Evolutionary conservation across 352 stramenopile species (phyloP), one percentile per base, ranked within the genome.

Genomic region (Phytophthora melonis): DNA sequence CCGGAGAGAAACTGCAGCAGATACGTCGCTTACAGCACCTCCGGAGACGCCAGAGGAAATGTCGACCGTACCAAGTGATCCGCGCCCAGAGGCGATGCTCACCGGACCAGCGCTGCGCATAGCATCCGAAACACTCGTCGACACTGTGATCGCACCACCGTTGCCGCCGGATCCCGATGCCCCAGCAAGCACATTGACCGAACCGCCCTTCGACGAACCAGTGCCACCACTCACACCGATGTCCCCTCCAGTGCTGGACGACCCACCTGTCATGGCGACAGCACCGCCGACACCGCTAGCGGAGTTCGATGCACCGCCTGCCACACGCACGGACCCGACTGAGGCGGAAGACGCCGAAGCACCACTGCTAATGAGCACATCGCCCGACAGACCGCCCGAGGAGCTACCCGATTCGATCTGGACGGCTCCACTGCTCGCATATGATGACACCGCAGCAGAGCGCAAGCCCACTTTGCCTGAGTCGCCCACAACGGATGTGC

Each of bases 141-240:
- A 65, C 58, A 65, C 45, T n/a, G 45, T 57, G 14, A 65, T 27
- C 4, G 58, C 25, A n/a, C 58, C 58, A 18, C 58, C 58, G 32
- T 32, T 55, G 11, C 19, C 54, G 4, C 30, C 55, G 5, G 58
- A 58, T 6, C 36, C 60, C 23, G 60, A 58, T 11, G 30, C 58
- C 11, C 58, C 60, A n/a, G 27, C 54, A 13, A 56, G 47, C 16
- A 57, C 50, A 23, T 75, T 75, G 21, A 82, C 74, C 50, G 72
- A 72, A 5, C 76, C 72, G 58, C 72, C 76, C 13, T 58, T 72
- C 60, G 59, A 70, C 49, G 57, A 34, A 34, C 75, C 68, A 25
- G 58, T 78, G 18, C 58, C 58, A 27, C 58, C 58, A 25, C 18
- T 32, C 43, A 65, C 27, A 23, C 30, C 11, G 47, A 50, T 59